Conservation (phyloP, 495 filamentous ascomycete species). For the Penicillium canescens region DNA sequence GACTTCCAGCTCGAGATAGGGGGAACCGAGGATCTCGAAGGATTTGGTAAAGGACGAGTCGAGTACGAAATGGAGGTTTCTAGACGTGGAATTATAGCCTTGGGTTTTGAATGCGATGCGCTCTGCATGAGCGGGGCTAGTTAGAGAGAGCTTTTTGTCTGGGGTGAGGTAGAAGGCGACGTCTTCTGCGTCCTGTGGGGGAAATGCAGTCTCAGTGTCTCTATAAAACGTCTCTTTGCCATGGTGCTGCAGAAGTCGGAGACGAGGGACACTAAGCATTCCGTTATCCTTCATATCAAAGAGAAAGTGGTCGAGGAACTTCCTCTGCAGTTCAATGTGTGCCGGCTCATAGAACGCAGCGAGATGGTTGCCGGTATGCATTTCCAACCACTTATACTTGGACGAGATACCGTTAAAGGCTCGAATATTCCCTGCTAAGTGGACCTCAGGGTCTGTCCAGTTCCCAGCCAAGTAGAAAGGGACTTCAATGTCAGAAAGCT, state of each 20-base stretch:
- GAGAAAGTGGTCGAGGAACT: too few species aligned
- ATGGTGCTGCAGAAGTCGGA: too few species aligned
- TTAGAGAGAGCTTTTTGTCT: background rate
- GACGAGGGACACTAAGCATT: too few species aligned
- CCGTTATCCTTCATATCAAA: too few species aligned
- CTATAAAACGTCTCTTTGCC: background rate
- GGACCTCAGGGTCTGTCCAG: slow-evolving; percentile 1
- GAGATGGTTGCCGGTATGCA: too few species aligned
- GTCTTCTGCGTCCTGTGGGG: background rate
- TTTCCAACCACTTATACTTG: too few species aligned
- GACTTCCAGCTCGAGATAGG: background rate
- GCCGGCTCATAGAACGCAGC: too few species aligned
- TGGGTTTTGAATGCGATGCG: too few species aligned
- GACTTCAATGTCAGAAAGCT: background rate
- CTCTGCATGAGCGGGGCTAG: background rate
- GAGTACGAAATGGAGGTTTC: background rate
- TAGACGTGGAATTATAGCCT: too few species aligned
- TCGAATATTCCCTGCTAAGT: background rate
- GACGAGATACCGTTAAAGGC: background rate
- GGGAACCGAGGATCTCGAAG: background rate
- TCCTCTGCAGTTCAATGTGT: too few species aligned
- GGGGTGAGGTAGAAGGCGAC: slow-evolving; percentile 2
- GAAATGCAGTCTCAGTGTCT: background rate
- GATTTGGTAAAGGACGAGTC: background rate
- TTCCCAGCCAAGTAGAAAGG: background rate